Percentiles rank a stretch among this genome's conserved stretches.
phyloP scores from a whole-genome alignment of 1,139 yeast species.

The Debaryomyces singareniensis region DNA sequence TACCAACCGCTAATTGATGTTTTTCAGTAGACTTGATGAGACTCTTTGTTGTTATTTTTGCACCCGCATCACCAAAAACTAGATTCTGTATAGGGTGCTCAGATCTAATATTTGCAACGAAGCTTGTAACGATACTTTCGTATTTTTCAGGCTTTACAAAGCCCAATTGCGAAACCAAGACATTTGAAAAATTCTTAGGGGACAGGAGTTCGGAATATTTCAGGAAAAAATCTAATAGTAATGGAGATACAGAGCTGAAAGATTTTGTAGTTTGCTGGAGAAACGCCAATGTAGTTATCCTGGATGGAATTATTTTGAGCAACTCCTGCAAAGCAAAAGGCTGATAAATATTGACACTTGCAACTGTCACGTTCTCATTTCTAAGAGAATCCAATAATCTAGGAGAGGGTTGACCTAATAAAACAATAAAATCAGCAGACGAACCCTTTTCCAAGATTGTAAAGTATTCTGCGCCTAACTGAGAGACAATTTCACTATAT shows the following conservation, averaged over 20 bases:
- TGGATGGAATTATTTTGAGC: constrained; percentile 46
- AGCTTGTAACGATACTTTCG: constrained; percentile 38
- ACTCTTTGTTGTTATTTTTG: constrained; percentile 25
- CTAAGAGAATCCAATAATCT: constrained; percentile 38
- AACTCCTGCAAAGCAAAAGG: constrained; percentile 60
- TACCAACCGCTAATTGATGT: constrained; percentile 29
- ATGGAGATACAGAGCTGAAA: constrained; percentile 47
- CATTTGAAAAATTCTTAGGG: constrained; percentile 41
- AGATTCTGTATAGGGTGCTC: constrained; percentile 58
- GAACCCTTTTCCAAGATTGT: constrained; percentile 22
- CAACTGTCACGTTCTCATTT: constrained; percentile 40
- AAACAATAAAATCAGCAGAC: constrained; percentile 49
- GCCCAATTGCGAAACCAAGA: constrained; percentile 58
- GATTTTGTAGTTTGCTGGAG: constrained; percentile 53
- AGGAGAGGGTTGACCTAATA: constrained; percentile 52
- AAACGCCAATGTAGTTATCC: constrained; percentile 54
- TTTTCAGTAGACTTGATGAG: constrained; percentile 20
- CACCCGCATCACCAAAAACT: constrained; percentile 45
- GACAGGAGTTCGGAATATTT: constrained; percentile 44
- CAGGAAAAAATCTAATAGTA: constrained; percentile 71
- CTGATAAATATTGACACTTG: constrained; percentile 58
- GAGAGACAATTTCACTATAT: constrained; percentile 20
- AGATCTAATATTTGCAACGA: constrained; percentile 47
- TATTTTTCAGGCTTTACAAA: constrained; percentile 39
- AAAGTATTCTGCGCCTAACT: constrained; percentile 25